Conservation (phyloP, 139 green algal genomes). For the Chlorella ohadii region DNA sequence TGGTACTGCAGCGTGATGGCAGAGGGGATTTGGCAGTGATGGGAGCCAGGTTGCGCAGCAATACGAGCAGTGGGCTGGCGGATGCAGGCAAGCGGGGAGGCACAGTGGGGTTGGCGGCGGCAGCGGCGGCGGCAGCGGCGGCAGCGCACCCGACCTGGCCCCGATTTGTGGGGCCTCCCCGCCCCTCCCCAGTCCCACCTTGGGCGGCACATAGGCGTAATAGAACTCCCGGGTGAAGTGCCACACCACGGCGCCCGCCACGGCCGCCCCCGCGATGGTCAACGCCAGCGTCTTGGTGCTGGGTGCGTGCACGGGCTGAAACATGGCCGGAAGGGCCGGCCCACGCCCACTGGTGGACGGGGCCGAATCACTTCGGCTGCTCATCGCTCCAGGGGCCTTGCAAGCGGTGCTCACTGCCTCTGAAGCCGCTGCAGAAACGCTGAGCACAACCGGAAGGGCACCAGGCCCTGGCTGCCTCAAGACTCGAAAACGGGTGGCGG, state of each 20-base stretch:
- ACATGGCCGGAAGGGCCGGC: not conserved
- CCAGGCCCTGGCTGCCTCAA: too few species aligned
- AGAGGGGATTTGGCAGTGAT: not conserved
- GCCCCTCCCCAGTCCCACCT: not conserved
- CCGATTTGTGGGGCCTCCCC: not conserved
- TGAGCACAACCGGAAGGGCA: too few species aligned
- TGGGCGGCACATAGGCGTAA: conserved; percentile 44
- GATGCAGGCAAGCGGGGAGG: not conserved
- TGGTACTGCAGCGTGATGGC: conserved; percentile 76
- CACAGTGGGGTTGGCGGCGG: not conserved
- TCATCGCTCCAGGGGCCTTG: too few species aligned
- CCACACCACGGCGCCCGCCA: conserved; percentile 40
- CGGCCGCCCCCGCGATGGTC: not conserved
- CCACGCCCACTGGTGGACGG: not conserved
- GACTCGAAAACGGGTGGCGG: too few species aligned
- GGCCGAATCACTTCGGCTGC: too few species aligned
- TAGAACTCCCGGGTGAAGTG: conserved; percentile 41
- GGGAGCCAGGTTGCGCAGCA: not conserved
- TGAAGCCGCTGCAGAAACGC: too few species aligned
- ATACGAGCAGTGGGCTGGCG: not conserved
- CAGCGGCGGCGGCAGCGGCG: not conserved
- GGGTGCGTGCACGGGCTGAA: not conserved
- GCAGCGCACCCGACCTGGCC: not conserved
- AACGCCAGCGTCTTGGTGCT: conserved; percentile 12
- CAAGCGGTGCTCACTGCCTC: too few species aligned